Percentiles rank a stretch among this genome's conserved stretches.
phyloP scores from a whole-genome alignment of 2,329 filamentous ascomycete genomes.

The Neobulgaria alba region DNA sequence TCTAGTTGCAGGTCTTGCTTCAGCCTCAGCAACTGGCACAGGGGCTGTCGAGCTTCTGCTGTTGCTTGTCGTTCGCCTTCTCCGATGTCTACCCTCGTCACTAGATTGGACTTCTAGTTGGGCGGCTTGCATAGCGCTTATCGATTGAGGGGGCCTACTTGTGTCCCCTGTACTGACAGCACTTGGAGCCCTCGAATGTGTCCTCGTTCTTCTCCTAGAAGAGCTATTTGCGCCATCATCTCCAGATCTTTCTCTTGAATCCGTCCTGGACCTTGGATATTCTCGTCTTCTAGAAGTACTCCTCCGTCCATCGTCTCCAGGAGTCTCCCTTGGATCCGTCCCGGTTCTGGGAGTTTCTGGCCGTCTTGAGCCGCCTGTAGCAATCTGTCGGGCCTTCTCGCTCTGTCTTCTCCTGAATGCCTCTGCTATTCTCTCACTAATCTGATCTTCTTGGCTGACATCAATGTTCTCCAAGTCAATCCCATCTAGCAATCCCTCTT shows the following conservation, averaged over 20 bases:
- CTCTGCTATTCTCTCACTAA: conserved; percentile 84
- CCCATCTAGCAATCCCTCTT: conserved; percentile 79
- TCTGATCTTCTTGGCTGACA: conserved; percentile 74
- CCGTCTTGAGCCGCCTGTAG: conserved; percentile 27
- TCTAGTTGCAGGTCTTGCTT: conserved; percentile 43
- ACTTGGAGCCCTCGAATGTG: conserved; percentile 40
- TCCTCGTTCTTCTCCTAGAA: conserved; percentile 24
- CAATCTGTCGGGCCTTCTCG: conserved; percentile 43
- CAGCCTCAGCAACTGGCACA: conserved; percentile 32
- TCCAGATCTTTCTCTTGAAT: conserved; percentile 22
- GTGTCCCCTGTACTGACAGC: conserved; percentile 39
- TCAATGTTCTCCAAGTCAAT: conserved; percentile 85
- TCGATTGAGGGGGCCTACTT: conserved; percentile 39
- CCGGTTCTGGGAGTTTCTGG: conserved; percentile 18
- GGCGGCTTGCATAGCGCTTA: conserved; percentile 36
- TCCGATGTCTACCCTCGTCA: conserved; percentile 38
- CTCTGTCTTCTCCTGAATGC: conserved; percentile 73
- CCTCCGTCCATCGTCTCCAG: conserved; percentile 30
- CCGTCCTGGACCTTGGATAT: conserved; percentile 19
- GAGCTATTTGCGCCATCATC: conserved; percentile 16
- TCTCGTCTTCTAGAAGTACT: conserved; percentile 29
- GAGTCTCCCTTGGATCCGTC: conserved; percentile 22
- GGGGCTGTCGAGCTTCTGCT: conserved; percentile 47
- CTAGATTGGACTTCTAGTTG: conserved; percentile 42
- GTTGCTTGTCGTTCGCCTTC: conserved; percentile 42